Base-by-base conservation (phyloP, 202 grass and related monocot genomes). In the Cymbopogon flexuosus region DNA sequence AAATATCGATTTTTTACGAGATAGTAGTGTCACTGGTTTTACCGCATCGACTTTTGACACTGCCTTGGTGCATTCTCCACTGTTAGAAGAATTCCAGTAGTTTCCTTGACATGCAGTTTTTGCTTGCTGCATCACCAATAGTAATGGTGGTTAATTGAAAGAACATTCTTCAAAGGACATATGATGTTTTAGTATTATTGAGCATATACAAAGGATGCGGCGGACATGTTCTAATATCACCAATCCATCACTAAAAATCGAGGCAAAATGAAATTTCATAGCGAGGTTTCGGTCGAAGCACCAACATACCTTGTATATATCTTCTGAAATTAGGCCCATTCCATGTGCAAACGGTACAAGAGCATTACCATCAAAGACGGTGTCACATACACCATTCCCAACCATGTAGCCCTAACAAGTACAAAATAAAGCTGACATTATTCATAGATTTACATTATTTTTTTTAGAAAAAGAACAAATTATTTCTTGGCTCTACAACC, bases 291-390 rank as follows among this genome's bases (percentile, higher is more conserved):
- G 73, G 35, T 75, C 16, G 56, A 33, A 52, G 71, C 47, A 43
- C 45, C 24, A 24, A 60, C 39, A 22, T 79, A 90, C 95, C 92
- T 93, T 83, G 74, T 86, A 94, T 42, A 93, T 79, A 75, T 91
- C 76, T 8, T 89, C 73, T 75, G 95, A 95, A 86, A 98, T 93
- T 75, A 98, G 84, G 40, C 79, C 92, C 95, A 97, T 97, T 84
- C 95, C 95, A 76, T 91, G 88, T 3, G 90, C 90, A 88, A 98
- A 98, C 45, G 95, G 95, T 19, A 98, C 92, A 81, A 98, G 88
- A 84, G 95, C 92, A 88, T 98, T 86, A 30, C 95, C 95, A 89
- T 98, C 92, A 86, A 89, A 98, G 51, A 54, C 77, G 13, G 22
- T 75, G 84, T 98, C 95, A 42, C 89, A 81, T 5, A 98, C 88